Percentiles rank a stretch among this genome's conserved stretches.
Conservation (phyloP, 805 yeast species). For the Brettanomyces sp. region DNA sequence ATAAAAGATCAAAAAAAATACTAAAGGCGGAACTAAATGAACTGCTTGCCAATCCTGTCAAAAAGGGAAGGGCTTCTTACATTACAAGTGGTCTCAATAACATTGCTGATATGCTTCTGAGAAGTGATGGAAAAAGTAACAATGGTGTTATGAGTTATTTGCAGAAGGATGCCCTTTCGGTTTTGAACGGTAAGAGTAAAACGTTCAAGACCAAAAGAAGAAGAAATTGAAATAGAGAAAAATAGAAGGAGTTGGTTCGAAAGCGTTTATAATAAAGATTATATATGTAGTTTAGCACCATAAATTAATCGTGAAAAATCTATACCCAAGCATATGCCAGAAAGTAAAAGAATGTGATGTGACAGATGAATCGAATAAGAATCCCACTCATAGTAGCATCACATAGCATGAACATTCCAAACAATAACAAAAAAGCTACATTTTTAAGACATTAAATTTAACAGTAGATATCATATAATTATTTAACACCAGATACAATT, state of each 20-base stretch:
- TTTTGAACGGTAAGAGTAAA: constrained; percentile 29
- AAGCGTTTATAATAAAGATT: background rate
- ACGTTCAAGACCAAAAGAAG: constrained; percentile 1
- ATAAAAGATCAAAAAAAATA: constrained; percentile 37
- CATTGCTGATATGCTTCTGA: constrained; percentile 66
- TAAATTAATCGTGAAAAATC: too few species aligned
- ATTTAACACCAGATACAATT: constrained; percentile 3
- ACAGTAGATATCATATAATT: constrained; percentile 2
- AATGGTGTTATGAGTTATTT: constrained; percentile 72
- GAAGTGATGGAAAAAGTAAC: constrained; percentile 34
- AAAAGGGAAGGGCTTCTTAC: constrained; percentile 62
- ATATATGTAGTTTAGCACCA: too few species aligned
- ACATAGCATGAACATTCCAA: too few species aligned
- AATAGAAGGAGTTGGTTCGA: constrained; percentile 1
- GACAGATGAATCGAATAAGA: too few species aligned
- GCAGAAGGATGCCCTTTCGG: constrained; percentile 58
- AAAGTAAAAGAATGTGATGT: too few species aligned
- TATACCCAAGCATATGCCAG: too few species aligned
- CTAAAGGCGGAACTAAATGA: constrained; percentile 44
- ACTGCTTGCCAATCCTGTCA: constrained; percentile 42
- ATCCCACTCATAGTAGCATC: too few species aligned
- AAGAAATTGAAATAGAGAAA: constrained; percentile 2
- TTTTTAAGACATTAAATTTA: too few species aligned
- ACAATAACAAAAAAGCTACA: too few species aligned
- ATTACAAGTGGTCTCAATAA: constrained; percentile 72